Evolutionary conservation across 139 green algal species (phyloP), one percentile per base, ranked within the genome.

Genomic region (Micractinium sp.): DNA sequence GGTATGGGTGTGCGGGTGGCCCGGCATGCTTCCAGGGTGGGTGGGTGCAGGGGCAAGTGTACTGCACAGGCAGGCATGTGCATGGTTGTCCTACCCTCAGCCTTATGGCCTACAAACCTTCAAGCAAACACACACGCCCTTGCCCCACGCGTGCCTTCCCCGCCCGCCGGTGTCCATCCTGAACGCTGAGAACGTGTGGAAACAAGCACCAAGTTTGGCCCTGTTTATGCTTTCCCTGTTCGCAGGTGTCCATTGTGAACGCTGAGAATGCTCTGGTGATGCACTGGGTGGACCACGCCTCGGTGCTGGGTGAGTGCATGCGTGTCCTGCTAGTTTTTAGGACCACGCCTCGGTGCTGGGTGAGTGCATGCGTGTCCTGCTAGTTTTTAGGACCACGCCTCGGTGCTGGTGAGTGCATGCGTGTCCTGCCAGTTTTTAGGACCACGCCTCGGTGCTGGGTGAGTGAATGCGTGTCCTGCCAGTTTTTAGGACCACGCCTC

Each of bases 381-480:
- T 56, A 19, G 2, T n/a, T n/a, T n/a, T n/a, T n/a, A n/a, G 33
- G 82, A 86, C 33, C 82, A 86, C n/a, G 82, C 61, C 20, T 61
- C 82, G 9, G 27, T 86, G 19, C 60, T 76, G 22, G 27, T 76
- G 69, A 36, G 69, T 29, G 29, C 16, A 3, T 36, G 2, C 69
- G 29, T 56, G 29, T 20, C n/a, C 14, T 16, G 29, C 60, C n/a
- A 19, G 2, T n/a, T n/a, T n/a, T n/a, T n/a, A n/a, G 36, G 82
- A 87, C 36, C 82, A 87, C 35, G 82, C 66, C 23, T 66, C 82
- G 14, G n/a, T 87, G 25, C 63, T 79, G 63, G 82, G 82, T 87
- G 82, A 79, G 82, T 9, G n/a, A 13, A 23, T 36, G 56, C 53
- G 29, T 56, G 29, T 20, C 33, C 19, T 22, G n/a, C 63, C 36